Base-by-base conservation (phyloP, 2,329 filamentous ascomycete genomes). In the Colletotrichum sp. region DNA sequence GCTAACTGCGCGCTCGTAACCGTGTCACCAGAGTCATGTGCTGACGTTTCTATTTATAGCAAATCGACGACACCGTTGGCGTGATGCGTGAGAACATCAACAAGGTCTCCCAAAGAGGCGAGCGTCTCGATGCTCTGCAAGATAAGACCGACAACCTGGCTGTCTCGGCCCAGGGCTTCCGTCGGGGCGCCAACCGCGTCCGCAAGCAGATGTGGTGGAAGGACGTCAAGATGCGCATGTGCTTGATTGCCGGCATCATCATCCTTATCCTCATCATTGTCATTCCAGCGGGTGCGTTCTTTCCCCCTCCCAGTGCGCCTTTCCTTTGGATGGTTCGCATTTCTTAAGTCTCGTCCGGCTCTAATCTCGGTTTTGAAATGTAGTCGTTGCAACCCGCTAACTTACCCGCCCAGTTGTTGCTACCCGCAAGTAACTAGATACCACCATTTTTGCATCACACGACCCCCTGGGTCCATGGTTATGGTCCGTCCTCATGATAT, bases 201-300 rank as follows among this genome's bases (percentile, higher is more conserved):
- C 93, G 97, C 85, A 96, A 96, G 89, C 93, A 98, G 86, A 98
- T 98, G 96, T 98, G 96, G 96, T 98, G 96, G 96, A 98, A 98
- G 91, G 96, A 98, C 83, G 98, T 98, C 95, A 98, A 98, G 92
- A 99, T 99, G 97, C 93, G 97, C 85, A 97, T 98, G 89, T 98
- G 96, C 87, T 89, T 99, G 79, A 94, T 98, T 82, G 89, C 93
- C 73, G 97, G 96, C 81, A 94, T 99, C 85, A 93, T 98, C 84
- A 90, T 98, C 79, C 89, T 99, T 79, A 90, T 99, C 78, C 87
- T 98, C 79, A 91, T 99, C 84, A 98, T 99, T 83, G 97, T 99
- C 82, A 92, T 98, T 79, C 97, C 97, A 78, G 90, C 93, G 79
- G 95, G 96, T 98, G 91, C 82, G 92, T 85, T 47, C 34, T 77